Percentiles rank a stretch among this genome's conserved stretches.
These are phyloP conservation scores for Wallacemonas rigidus DNA, from an alignment of 208 protist genomes.

Conservation along the genomic window DNA sequence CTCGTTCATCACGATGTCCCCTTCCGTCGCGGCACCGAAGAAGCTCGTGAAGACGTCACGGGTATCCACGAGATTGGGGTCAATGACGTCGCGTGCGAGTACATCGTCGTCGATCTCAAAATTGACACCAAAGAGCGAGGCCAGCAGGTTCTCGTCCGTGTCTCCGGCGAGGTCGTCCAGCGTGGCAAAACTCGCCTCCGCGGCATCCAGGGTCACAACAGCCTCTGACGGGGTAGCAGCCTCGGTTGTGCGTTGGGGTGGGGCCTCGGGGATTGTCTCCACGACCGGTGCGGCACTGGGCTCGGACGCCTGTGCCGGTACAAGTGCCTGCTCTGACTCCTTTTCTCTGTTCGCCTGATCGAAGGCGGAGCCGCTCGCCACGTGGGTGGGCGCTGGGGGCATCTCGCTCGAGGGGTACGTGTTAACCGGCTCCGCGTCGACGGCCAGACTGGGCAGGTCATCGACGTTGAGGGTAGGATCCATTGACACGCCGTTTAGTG, in stretches of 20 bases:
- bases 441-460: slow-evolving; percentile 12
- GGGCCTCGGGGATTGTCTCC: not conserved
- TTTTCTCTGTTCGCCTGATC: slow-evolving; percentile 17
- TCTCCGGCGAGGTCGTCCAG: not conserved
- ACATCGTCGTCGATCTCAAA: slow-evolving; percentile 27
- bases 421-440: not conserved
- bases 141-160: slow-evolving; percentile 7
- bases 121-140: slow-evolving; percentile 22
- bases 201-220: not conserved
- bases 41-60: slow-evolving; percentile 50
- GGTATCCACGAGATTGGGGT: slow-evolving; percentile 68
- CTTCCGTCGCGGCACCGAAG: slow-evolving; percentile 40
- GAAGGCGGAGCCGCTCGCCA: slow-evolving; percentile 11
- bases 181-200: not conserved
- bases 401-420: not conserved
- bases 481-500: slow-evolving; percentile 1
- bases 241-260: too few species aligned
- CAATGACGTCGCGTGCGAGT: slow-evolving; percentile 22
- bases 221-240: not conserved
- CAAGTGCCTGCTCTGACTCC: not conserved
- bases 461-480: slow-evolving; percentile 23
- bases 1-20: slow-evolving; percentile 27
- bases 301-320: not conserved
- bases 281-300: not conserved
- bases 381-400: too few species aligned